Evolutionary conservation across 2,329 filamentous ascomycete genomes (phyloP).

Genomic region (Zasmidium angulare): DNA sequence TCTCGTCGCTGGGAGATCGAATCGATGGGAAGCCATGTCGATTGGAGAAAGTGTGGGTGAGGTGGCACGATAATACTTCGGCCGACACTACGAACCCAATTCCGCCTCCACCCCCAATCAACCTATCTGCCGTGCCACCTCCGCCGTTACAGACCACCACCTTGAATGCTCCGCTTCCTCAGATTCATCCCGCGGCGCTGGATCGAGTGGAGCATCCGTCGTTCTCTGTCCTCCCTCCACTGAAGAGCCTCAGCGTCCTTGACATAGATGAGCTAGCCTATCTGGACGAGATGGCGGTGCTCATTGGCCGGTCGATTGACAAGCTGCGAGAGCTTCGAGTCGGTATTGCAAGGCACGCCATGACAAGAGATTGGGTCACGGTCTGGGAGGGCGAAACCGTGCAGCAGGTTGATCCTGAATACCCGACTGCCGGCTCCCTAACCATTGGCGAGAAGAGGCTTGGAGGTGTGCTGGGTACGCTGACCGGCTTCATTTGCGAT

Average conservation of each 20-base stretch:
- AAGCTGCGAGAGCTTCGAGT: conserved; percentile 70
- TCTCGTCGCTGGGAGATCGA: conserved; percentile 68
- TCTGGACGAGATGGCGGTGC: conserved; percentile 75
- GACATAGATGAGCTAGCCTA: conserved; percentile 83
- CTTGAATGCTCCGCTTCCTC: conserved; percentile 15
- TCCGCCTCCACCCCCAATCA: conserved; percentile 37
- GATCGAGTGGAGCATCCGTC: conserved; percentile 72
- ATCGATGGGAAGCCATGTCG: conserved; percentile 62
- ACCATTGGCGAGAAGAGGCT: conserved; percentile 63
- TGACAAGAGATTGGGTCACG: conserved; percentile 56
- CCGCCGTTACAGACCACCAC: conserved; percentile 7
- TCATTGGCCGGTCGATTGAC: conserved; percentile 69
- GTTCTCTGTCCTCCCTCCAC: conserved; percentile 72
- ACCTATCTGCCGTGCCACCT: conserved; percentile 22
- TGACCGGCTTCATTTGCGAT: conserved; percentile 68
- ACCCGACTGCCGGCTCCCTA: conserved; percentile 47
- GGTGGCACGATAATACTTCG: conserved; percentile 76
- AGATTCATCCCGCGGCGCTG: conserved; percentile 17
- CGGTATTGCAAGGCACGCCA: conserved; percentile 63
- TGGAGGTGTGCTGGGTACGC: conserved; percentile 67
- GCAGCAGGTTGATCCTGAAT: conserved; percentile 63
- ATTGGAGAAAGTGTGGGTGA: conserved; percentile 73
- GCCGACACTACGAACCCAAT: conserved; percentile 42
- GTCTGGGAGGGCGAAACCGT: conserved; percentile 63
- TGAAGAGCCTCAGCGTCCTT: conserved; percentile 73